Evolutionary conservation across 2,329 filamentous ascomycete genomes (phyloP), one percentile per base, ranked within the genome.

Genomic region (Chaetomium strumarium): DNA sequence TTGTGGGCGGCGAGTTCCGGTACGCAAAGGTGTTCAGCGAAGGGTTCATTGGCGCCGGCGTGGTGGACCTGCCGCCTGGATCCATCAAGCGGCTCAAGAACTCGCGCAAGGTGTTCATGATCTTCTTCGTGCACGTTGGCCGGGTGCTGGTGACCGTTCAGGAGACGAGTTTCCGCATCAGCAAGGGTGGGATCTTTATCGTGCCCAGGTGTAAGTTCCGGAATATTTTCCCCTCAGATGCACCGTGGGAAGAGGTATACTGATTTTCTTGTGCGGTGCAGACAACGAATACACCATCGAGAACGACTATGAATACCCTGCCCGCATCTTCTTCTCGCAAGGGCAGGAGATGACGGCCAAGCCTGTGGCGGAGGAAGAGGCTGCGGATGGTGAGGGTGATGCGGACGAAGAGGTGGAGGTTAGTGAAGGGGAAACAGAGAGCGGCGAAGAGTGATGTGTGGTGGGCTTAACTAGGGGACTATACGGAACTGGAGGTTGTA

Each of bases 91-190:
- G 85, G 61, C 81, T 85, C 45, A 97, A 97, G 77, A 97, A 96
- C 70, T 87, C 88, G 34, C 80, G 92, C 57, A 91, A 88, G 72
- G 97, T 96, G 89, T 90, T 96, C 66, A 93, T 99, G 86, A 85
- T 88, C 1, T 97, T 97, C 69, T 96, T 95, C 62, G 86, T 99
- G 30, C 85, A 90, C 61, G 79, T 81, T 41, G 93, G 93, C 19
- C 84, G 86, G 58, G 90, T 96, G 17, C 76, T 83, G 59, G 91
- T 96, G 17, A 86, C 83, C 29, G 80, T 95, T 44, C 83, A 86
- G 59, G 81, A 87, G 58, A 86, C 80, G 20, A 75, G 78, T 56
- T 97, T 99, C 67, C 83, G 86, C 52, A 90, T 96, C 58, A 83
- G 85, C 36, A 90, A 87, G 61, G 91, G 92, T 38, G 92, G 92